These are phyloP conservation scores for Urochloa ruziziensis DNA, from an alignment of 176 grass and related monocot species.

Conservation along the genomic window DNA sequence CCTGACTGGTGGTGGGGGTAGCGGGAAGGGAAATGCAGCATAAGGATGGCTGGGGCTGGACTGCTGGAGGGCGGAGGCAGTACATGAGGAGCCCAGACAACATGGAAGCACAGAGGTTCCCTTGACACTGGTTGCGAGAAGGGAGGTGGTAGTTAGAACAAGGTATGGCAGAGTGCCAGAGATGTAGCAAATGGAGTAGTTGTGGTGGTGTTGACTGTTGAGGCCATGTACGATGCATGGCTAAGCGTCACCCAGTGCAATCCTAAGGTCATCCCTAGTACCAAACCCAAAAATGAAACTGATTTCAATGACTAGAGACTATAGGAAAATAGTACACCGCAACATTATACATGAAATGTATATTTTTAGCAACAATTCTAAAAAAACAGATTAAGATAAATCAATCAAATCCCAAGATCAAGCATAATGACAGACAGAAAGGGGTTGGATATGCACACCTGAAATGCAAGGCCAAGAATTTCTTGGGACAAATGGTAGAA, in stretches of 20 bases:
- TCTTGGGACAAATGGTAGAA: constrained; percentile 84
- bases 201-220: not conserved
- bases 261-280: not conserved
- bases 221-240: not conserved
- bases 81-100: not conserved
- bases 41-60: not conserved
- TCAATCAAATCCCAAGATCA: constrained; percentile 20
- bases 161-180: not conserved
- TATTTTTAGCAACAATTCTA: not conserved
- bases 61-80: too few species aligned
- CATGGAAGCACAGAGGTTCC: not conserved
- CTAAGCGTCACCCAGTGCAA: not conserved
- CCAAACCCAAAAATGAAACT: not conserved
- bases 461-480: constrained; percentile 90
- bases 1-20: not conserved
- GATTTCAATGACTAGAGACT: not conserved
- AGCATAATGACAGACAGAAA: constrained; percentile 13
- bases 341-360: not conserved
- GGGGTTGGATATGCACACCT: constrained; percentile 55
- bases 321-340: not conserved
- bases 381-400: constrained; percentile 27
- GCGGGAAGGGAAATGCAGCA: not conserved
- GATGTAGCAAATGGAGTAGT: not conserved
- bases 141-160: not conserved
- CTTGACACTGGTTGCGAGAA: not conserved